Percentiles rank a stretch among this genome's conserved stretches.
Conservation (phyloP, 2,329 filamentous ascomycete species). For the Aspergillus pseudonomiae region DNA sequence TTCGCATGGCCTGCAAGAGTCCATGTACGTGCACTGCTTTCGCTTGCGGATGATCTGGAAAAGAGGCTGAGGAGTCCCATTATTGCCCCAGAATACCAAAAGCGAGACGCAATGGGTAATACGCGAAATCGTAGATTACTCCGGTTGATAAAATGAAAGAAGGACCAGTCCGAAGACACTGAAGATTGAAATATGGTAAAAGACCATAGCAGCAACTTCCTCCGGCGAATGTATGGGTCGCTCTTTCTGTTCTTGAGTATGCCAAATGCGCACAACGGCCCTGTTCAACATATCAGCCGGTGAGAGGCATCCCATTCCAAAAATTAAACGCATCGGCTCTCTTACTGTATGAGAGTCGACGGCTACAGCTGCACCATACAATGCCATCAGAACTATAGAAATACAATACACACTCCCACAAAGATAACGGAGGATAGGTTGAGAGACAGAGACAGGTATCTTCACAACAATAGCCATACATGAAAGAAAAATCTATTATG, state of each 20-base stretch:
- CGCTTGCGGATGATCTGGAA: slow-evolving; percentile 11
- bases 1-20: background rate
- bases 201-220: background rate
- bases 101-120: background rate
- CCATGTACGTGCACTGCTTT: background rate
- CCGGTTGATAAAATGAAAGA: background rate
- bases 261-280: background rate
- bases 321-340: background rate
- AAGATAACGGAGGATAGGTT: background rate
- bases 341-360: slow-evolving; percentile 12
- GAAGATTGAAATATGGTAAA: background rate
- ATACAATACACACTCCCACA: slow-evolving; percentile 5
- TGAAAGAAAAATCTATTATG: slow-evolving; percentile 32
- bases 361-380: slow-evolving; percentile 7
- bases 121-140: background rate
- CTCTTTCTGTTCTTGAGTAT: slow-evolving; percentile 5
- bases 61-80: slow-evolving; percentile 21
- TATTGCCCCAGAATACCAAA: background rate
- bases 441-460: slow-evolving; percentile 8
- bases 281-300: background rate
- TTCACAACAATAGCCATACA: slow-evolving; percentile 6
- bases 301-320: background rate
- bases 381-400: slow-evolving; percentile 6
- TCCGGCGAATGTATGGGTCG: background rate
- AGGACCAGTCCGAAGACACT: background rate